Percentiles rank a stretch among this genome's conserved stretches.
These are phyloP conservation scores for Alternaria ventricosa DNA, from an alignment of 2,329 filamentous ascomycete species.

Conservation along the genomic window DNA sequence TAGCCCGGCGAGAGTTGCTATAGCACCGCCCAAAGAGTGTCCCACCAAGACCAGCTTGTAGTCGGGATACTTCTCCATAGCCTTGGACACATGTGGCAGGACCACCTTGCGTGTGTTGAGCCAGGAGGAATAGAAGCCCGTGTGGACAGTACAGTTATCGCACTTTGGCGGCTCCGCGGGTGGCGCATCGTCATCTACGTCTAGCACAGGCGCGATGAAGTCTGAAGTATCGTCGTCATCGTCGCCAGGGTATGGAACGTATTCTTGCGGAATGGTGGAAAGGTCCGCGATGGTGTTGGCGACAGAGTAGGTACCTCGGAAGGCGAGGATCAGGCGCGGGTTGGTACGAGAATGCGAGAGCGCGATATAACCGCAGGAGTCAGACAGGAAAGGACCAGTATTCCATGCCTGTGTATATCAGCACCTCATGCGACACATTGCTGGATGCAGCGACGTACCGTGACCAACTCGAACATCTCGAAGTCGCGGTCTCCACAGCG, in stretches of 20 bases:
- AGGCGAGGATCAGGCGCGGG: constrained; percentile 80
- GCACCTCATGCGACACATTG: constrained; percentile 3
- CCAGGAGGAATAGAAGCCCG: constrained; percentile 89
- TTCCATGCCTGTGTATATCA: constrained; percentile 73
- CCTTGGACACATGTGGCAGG: constrained; percentile 67
- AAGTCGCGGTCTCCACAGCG: constrained; percentile 86
- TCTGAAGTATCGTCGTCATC: constrained; percentile 49
- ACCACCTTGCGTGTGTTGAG: constrained; percentile 72
- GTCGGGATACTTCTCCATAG: constrained; percentile 67
- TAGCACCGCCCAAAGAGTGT: constrained; percentile 90
- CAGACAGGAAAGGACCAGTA: constrained; percentile 82
- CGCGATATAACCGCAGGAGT: constrained; percentile 93
- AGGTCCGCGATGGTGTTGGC: constrained; percentile 90
- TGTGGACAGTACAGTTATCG: constrained; percentile 88
- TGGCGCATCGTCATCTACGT: constrained; percentile 25
- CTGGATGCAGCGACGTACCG: constrained; percentile 46
- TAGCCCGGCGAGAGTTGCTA: constrained; percentile 84
- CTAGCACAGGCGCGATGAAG: constrained; percentile 26
- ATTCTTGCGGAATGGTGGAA: constrained; percentile 86
- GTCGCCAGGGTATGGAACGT: constrained; percentile 79
- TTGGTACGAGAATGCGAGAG: constrained; percentile 72
- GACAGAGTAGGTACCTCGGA: constrained; percentile 93
- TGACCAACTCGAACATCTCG: constrained; percentile 76
- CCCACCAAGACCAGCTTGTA: constrained; percentile 83
- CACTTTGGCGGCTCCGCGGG: constrained; percentile 63